Base-by-base conservation (phyloP, 306 rosid genomes). In the Fragaria iinumae region DNA sequence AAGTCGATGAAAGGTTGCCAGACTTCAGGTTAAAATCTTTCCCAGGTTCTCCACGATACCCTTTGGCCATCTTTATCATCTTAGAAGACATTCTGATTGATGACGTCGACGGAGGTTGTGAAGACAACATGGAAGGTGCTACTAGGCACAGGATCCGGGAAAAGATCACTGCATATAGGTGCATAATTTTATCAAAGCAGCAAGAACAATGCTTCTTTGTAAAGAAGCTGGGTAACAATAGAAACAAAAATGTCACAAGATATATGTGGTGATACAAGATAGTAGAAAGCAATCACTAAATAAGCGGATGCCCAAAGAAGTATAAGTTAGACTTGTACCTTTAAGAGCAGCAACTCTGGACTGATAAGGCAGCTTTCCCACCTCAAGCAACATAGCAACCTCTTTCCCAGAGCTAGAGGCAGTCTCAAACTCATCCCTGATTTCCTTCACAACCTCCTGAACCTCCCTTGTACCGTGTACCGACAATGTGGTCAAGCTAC, bases 341-440 rank as follows among this genome's bases (percentile, higher is more conserved):
- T 90, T 89, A 47, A 96, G 70, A 65, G 89, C 80, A 73, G 90
- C 79, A 71, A 79, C 75, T 76, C 82, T 85, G 23, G 97, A 78
- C 67, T 83, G 92, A 80, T 96, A 96, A 44, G 99, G 99, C 55
- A 90, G 80, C 82, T 84, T 92, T 36, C 91, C 93, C 75, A 84
- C 98, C 86, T 96, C 99, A 70, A 96, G 99, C 87, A 96, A 80
- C 77, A 92, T 6, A 0, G 96, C 98, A 57, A 96, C 97, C 86
- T 92, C 99, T 85, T 81, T 92, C 65, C 97, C 99, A 76, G 78
- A 82, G 73, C 83, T 63, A 62, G 97, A 91, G 14, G 99, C 99
- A 25, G 85, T 79, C 84, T 92, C 91, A 82, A 96, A 96, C 84
- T 92, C 97, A 75, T 89, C 93, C 81, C 82, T 88, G 72, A 95